phyloP scores from a whole-genome alignment of 345 rosid genomes.

The Raphanus raphanistrum region DNA sequence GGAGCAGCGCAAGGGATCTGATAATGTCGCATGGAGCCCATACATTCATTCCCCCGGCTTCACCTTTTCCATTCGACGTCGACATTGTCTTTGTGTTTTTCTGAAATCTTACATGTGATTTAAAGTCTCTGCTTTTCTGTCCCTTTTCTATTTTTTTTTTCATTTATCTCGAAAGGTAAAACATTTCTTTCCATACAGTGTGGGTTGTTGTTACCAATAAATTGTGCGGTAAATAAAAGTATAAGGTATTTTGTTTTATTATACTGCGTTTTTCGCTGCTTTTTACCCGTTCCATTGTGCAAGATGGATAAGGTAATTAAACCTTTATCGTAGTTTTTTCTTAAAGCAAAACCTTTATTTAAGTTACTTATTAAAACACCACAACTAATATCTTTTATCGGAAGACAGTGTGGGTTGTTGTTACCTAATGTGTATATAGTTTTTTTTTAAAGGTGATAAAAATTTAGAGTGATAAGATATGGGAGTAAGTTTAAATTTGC shows the following conservation, averaged over 20 bases:
- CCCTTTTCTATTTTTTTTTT: background rate
- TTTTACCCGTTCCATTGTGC: background rate
- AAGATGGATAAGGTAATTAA: background rate
- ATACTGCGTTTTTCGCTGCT: background rate
- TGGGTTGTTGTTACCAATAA: background rate
- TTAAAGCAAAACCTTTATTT: background rate
- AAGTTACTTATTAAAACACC: background rate
- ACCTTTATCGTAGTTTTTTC: background rate
- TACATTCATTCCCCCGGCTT: conserved; percentile 32
- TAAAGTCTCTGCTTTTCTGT: conserved; percentile 22
- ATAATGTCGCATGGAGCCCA: conserved; percentile 33
- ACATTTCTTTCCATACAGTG: background rate
- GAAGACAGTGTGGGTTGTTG: background rate
- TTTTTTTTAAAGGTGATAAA: too few relatives aligned
- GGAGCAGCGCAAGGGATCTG: conserved; percentile 11
- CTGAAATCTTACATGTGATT: conserved; percentile 31
- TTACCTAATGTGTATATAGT: too few relatives aligned
- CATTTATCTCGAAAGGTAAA: background rate
- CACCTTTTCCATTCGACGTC: conserved; percentile 4
- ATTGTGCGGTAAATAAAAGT: too few relatives aligned
- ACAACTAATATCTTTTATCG: background rate
- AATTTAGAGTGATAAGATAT: too few relatives aligned
- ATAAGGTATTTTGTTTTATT: background rate
- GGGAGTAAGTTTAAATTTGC: too few relatives aligned
- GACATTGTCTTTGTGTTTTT: conserved; percentile 28